Evolutionary conservation across 305 asterid genomes (phyloP), one percentile per base, ranked within the genome.

Genomic region (Stenogyne calaminthoides): DNA sequence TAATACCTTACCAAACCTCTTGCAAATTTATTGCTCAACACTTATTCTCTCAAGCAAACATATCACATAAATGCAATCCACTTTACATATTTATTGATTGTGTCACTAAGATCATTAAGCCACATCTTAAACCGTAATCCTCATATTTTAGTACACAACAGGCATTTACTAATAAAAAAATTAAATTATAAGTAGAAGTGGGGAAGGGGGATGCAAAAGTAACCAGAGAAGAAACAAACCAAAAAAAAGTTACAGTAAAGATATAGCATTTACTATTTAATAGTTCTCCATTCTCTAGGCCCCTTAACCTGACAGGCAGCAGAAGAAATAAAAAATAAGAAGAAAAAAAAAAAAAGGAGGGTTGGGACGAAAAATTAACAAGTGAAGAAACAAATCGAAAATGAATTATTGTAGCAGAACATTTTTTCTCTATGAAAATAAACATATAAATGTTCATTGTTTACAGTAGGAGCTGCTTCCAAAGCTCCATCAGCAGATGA

Each of bases 401-500:
- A 52, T 18, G 25, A 52, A 52, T 18, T 2, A 52, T 52, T 16
- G 27, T 9, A 52, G 59, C 59, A 52, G 59, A 18, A 52, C 27
- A 52, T 52, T 3, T n/a, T 16, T 52, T 52, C 12, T 18, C 27
- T 52, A 52, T 52, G 59, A 16, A 52, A 19, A 52, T 18, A 52
- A 9, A 52, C 3, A 52, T 52, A 52, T 46, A 73, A 12, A 67
- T 74, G 67, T 56, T 36, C 37, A 58, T 55, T 25, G 72, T 93
- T 82, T 76, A 92, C 99, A 15, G 99, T 96, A 58, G 98, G 96
- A 81, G 98, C 99, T 72, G 99, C 99, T 84, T 95, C 99, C 67
- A 95, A 84, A 76, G 99, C 99, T 60, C 99, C 99, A 80, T 94
- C 99, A 72, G 98, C 99, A 76, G 96, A 89, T 85, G 98, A 92